phyloP scores from a whole-genome alignment of 2,329 filamentous ascomycete genomes.

The Alternaria ethzedia region DNA sequence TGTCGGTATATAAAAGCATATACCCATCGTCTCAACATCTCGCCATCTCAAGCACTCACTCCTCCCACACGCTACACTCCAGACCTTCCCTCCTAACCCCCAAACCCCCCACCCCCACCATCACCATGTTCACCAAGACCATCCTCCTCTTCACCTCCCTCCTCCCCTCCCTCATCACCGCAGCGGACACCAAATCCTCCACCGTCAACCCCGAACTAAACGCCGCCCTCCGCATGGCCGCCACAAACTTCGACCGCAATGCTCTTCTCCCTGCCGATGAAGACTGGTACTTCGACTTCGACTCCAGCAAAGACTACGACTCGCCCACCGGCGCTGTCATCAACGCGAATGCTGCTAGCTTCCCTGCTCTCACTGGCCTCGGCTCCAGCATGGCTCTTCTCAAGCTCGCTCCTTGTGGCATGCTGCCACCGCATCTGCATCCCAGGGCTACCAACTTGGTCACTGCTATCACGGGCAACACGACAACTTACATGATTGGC shows the following conservation, averaged over 20 bases:
- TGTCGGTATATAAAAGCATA: conserved; percentile 2
- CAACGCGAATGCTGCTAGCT: conserved; percentile 60
- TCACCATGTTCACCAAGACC: conserved; percentile 1
- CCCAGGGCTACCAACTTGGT: conserved; percentile 59
- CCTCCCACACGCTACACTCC: not conserved
- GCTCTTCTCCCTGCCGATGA: conserved; percentile 49
- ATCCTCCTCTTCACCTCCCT: conserved; percentile 15
- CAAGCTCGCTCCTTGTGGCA: conserved; percentile 58
- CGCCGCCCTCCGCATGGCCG: conserved; percentile 43
- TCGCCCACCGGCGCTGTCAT: conserved; percentile 57
- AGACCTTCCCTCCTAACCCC: not conserved
- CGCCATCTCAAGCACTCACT: not conserved
- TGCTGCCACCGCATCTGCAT: conserved; percentile 60
- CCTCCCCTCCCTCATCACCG: conserved; percentile 21
- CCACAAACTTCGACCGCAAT: conserved; percentile 56
- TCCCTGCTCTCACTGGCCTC: conserved; percentile 56
- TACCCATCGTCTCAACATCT: not conserved
- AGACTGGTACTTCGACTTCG: conserved; percentile 60
- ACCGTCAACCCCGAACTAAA: conserved; percentile 52
- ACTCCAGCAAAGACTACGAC: conserved; percentile 52
- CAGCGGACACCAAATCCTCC: conserved; percentile 43
- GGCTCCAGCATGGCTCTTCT: conserved; percentile 57
- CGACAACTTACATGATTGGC: conserved; percentile 59
- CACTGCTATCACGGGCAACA: conserved; percentile 56
- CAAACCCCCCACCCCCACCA: not conserved